A percentile compares a stretch with the other conserved stretches of the same genome.
Conservation (phyloP, 257 asterid species). For the Thymus quinquecostatus region DNA sequence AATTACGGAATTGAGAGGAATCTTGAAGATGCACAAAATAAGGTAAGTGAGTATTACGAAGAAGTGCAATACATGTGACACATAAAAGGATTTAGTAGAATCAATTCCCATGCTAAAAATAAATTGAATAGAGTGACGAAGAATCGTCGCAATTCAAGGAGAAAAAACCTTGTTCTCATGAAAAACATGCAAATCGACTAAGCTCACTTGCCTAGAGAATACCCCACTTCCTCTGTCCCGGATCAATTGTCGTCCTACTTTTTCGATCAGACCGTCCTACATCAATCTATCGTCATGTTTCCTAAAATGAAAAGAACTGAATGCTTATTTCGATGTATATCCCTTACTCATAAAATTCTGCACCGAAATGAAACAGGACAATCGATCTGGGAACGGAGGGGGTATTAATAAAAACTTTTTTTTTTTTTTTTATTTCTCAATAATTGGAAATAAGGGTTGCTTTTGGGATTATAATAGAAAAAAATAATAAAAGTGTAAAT, state of each 20-base stretch:
- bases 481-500: constrained; percentile 28
- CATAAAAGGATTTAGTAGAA: background rate
- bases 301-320: too few species aligned
- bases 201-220: too few species aligned
- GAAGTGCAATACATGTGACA: constrained; percentile 25
- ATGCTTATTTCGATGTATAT: too few species aligned
- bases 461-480: constrained; percentile 3
- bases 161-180: constrained; percentile 40
- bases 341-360: too few species aligned
- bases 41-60: constrained; percentile 13
- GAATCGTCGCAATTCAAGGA: constrained; percentile 33
- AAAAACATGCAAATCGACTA: constrained; percentile 33
- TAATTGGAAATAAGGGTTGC: background rate
- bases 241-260: too few species aligned
- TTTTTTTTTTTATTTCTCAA: too few species aligned
- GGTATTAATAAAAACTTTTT: too few species aligned
- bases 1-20: background rate
- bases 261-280: too few species aligned
- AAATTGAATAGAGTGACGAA: constrained; percentile 17
- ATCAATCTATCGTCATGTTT: too few species aligned
- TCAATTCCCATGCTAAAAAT: constrained; percentile 13
- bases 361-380: too few species aligned
- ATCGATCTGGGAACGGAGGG: too few species aligned
- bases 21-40: background rate
- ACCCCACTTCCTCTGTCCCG: too few species aligned